Evolutionary conservation across 108 stramenopile genomes (phyloP).

Genomic region (Epithemia pelagica): DNA sequence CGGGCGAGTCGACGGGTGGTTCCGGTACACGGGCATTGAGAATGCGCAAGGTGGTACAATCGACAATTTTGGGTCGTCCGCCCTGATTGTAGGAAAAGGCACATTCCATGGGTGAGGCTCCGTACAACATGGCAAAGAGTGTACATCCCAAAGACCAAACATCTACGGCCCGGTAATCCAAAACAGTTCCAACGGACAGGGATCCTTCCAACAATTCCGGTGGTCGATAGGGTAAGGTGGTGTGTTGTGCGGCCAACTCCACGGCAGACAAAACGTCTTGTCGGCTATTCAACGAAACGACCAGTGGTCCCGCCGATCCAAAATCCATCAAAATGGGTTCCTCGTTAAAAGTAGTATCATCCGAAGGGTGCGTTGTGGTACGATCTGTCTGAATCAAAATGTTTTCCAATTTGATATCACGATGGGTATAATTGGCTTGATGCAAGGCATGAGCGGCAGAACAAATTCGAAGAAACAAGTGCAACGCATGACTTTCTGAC

Average conservation of each 20-base stretch:
- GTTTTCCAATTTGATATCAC: constrained; percentile 83
- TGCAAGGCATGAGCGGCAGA: constrained; percentile 58
- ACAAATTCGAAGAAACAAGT: constrained; percentile 46
- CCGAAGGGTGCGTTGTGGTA: not conserved
- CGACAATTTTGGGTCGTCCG: constrained; percentile 40
- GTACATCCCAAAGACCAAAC: constrained; percentile 80
- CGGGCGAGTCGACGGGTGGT: constrained; percentile 10
- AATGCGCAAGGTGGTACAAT: constrained; percentile 58
- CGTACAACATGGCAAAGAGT: constrained; percentile 74
- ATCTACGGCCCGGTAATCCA: constrained; percentile 68
- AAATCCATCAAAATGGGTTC: constrained; percentile 40
- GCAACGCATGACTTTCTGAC: constrained; percentile 29
- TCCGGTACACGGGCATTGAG: constrained; percentile 22
- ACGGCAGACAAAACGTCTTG: constrained; percentile 12
- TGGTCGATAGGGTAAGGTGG: constrained; percentile 77
- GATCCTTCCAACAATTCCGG: constrained; percentile 83
- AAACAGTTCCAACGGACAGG: constrained; percentile 29
- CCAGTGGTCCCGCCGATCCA: constrained; percentile 57
- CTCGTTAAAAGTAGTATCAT: not conserved
- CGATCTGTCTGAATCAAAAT: not conserved
- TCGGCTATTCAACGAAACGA: constrained; percentile 11
- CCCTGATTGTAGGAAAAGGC: constrained; percentile 29
- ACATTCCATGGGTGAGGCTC: constrained; percentile 68
- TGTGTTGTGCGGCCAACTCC: constrained; percentile 55
- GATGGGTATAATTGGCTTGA: constrained; percentile 50